Evolutionary conservation across 495 filamentous ascomycete species (phyloP), one percentile per base, ranked within the genome.

Genomic region (Hypoxylon perforatum): DNA sequence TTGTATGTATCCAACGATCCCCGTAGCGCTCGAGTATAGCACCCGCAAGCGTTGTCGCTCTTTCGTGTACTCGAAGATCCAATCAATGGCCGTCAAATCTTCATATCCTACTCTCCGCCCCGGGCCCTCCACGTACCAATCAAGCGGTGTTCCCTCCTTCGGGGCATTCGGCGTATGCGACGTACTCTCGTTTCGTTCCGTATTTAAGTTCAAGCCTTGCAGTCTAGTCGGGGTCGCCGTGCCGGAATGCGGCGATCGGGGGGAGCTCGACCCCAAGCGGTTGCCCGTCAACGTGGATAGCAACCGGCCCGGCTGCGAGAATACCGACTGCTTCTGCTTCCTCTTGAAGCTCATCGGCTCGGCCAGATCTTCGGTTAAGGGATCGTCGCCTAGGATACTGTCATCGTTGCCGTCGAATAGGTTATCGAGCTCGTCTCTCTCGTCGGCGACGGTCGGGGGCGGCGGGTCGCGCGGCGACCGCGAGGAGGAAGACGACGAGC

Each of bases 1-100:
- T 47, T 84, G 86, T 25, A 86, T 65, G 72, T 94, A 88, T 21
- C 93, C 93, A 18, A 94, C 61, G 12, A 97, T 56, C 2, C 92
- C 91, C 23, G 87, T 85, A 8, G 90, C 83, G 61, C 82, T 88
- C 2, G 88, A 87, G 51, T 86, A 88, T 9, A 99, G 81, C 14
- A 91, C 81, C 8, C 92, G 85, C 65, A 95, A 85, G 41, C 95
- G 86, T 75, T 97, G 92, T 15, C 95, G 86, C 77, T 99, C 95
- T 76, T 97, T 97, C 21, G 93, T 95, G 75, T 99, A 97, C 77
- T 99, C 95, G 73, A 97, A 98, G 69, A 97, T 98, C 95, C 95
- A 99, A 80, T 99, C 95, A 76, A 99, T 99, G 12, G 96, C 95
- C 12, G 96, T 97, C 71, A 97, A 84, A 79, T 99, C 91, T 68